phyloP scores from a whole-genome alignment of 352 stramenopile genomes.

The Pseudoperonospora humuli region DNA sequence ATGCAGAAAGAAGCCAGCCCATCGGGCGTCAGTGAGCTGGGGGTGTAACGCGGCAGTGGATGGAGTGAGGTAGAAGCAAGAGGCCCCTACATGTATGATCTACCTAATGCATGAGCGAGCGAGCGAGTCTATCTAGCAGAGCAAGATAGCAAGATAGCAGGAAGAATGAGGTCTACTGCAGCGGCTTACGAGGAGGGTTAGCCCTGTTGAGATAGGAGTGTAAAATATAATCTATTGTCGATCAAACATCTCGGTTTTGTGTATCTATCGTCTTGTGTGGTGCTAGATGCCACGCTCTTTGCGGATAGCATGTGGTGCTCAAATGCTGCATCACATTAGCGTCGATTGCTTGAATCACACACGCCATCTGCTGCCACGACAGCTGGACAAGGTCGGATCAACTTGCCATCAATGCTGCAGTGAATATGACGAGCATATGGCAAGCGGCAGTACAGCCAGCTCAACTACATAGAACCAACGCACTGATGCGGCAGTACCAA shows the following conservation, averaged over 20 bases:
- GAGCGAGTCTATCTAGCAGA: conserved; percentile 11
- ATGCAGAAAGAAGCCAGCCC: conserved; percentile 47
- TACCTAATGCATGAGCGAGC: conserved; percentile 13
- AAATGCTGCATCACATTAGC: conserved; percentile 20
- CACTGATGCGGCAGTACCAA: not conserved
- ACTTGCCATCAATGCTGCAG: not conserved
- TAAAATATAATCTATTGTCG: conserved; percentile 57
- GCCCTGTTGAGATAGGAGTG: conserved; percentile 31
- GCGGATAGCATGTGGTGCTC: not conserved
- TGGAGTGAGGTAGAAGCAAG: not conserved
- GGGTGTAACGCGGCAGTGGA: conserved; percentile 26
- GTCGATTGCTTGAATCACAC: conserved; percentile 12
- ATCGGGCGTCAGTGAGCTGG: conserved; percentile 42
- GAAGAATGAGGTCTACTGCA: conserved; percentile 9
- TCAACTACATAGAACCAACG: conserved; percentile 10
- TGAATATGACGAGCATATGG: conserved; percentile 23
- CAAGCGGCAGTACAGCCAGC: conserved; percentile 5
- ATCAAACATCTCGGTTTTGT: not conserved
- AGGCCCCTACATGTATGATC: conserved; percentile 11
- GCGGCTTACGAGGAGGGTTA: conserved; percentile 13
- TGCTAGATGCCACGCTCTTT: too few species aligned
- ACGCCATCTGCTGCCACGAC: conserved; percentile 17
- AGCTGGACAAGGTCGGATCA: conserved; percentile 35
- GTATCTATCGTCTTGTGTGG: not conserved
- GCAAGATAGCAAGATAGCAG: conserved; percentile 4